Evolutionary conservation across 2,329 filamentous ascomycete species (phyloP).

Genomic region (Alternaria hordeiaustralica): DNA sequence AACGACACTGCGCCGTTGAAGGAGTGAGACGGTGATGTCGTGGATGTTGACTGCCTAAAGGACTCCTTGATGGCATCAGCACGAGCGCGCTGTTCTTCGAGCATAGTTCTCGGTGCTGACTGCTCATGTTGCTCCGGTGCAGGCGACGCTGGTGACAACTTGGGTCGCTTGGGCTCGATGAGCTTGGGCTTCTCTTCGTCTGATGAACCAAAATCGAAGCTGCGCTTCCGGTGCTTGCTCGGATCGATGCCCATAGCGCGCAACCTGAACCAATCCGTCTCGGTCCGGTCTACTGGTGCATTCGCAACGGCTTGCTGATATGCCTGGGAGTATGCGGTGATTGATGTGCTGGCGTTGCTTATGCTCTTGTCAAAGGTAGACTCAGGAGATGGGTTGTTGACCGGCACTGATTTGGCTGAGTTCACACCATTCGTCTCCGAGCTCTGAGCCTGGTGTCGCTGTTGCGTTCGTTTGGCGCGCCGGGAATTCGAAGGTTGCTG

Average conservation of each 20-base stretch:
- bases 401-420: not conserved
- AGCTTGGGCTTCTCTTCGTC: slow-evolving; percentile 28
- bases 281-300: slow-evolving; percentile 51
- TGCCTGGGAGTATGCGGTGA: slow-evolving; percentile 29
- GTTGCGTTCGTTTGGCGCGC: slow-evolving; percentile 26
- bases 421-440: slow-evolving; percentile 1
- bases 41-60: slow-evolving; percentile 18
- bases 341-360: not conserved
- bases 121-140: slow-evolving; percentile 1
- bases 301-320: slow-evolving; percentile 28
- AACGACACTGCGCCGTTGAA: slow-evolving; percentile 9
- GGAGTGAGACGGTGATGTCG: slow-evolving; percentile 10
- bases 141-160: slow-evolving; percentile 18
- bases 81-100: slow-evolving; percentile 32
- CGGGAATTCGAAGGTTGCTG: slow-evolving; percentile 27
- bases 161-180: slow-evolving; percentile 32
- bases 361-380: slow-evolving; percentile 8
- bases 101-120: slow-evolving; percentile 11
- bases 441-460: slow-evolving; percentile 12
- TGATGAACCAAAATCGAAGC: slow-evolving; percentile 31
- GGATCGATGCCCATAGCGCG: slow-evolving; percentile 57
- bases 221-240: slow-evolving; percentile 40
- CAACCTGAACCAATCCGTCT: slow-evolving; percentile 59
- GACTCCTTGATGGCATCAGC: slow-evolving; percentile 29
- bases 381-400: not conserved